These are phyloP conservation scores for Coemansia sp. DNA, from an alignment of 192 early-diverging fungal genomes.

Conservation along the genomic window DNA sequence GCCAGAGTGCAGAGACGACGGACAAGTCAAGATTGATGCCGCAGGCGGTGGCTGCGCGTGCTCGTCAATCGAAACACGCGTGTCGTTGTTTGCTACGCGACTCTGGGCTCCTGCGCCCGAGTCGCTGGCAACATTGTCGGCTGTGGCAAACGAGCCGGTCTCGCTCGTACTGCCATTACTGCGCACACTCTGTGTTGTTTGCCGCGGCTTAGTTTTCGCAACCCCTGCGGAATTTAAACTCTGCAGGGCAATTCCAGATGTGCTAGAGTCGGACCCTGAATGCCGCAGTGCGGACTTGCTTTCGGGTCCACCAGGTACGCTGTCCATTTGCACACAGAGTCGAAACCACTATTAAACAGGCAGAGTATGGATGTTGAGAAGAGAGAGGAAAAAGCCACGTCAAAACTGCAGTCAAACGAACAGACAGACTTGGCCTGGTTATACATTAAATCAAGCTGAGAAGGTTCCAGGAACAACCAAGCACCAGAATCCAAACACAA, in stretches of 20 bases:
- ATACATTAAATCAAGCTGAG: not conserved
- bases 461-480: slow-evolving; percentile 3
- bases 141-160: not conserved
- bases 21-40: too few species aligned
- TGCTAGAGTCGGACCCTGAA: not conserved
- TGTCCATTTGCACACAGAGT: slow-evolving; percentile 1
- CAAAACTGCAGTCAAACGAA: not conserved
- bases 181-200: not conserved
- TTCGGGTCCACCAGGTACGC: not conserved
- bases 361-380: not conserved
- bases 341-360: not conserved
- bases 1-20: not conserved
- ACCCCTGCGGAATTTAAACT: not conserved
- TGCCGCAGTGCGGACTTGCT: not conserved
- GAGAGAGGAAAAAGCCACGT: not conserved
- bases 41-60: not conserved
- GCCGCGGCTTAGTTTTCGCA: not conserved
- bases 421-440: not conserved
- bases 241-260: not conserved
- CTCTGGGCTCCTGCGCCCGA: not conserved
- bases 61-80: not conserved
- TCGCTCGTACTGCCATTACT: slow-evolving; percentile 8
- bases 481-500: not conserved
- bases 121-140: not conserved
- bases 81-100: not conserved